These are phyloP conservation scores for Prototheca wickerhamii DNA, from an alignment of 163 green algal species.

Conservation along the genomic window DNA sequence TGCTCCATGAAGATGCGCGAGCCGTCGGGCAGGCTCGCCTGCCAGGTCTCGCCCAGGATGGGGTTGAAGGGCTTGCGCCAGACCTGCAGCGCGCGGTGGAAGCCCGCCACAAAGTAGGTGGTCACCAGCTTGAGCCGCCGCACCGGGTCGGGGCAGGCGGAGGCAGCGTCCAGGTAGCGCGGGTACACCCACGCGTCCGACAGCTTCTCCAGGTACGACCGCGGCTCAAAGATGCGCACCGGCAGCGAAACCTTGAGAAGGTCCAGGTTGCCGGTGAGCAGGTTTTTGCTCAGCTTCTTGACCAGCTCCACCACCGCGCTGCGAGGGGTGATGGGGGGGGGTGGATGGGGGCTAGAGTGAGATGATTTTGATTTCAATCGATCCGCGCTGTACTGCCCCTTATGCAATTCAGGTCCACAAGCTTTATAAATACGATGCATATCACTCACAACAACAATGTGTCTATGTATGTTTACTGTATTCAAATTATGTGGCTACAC, in stretches of 20 bases:
- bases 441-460: neutral
- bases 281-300: constrained; percentile 39
- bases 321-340: neutral
- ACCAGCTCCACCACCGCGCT: constrained; percentile 44
- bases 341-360: neutral
- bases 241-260: constrained; percentile 74
- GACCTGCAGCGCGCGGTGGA: constrained; percentile 41
- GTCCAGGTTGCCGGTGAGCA: constrained; percentile 64
- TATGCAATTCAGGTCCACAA: neutral
- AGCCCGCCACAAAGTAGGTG: constrained; percentile 64
- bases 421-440: too few relatives aligned
- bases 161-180: constrained; percentile 41
- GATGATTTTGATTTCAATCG: neutral
- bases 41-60: constrained; percentile 69
- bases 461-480: too few relatives aligned
- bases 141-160: constrained; percentile 42
- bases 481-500: too few relatives aligned
- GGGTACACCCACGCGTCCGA: constrained; percentile 74
- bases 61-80: constrained; percentile 88
- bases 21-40: constrained; percentile 55
- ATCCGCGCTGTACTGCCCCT: too few relatives aligned
- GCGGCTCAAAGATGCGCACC: constrained; percentile 74
- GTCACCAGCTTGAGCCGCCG: constrained; percentile 60
- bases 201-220: constrained; percentile 77
- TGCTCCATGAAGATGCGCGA: constrained; percentile 69